A percentile compares a stretch with the other conserved stretches of the same genome.
These are phyloP conservation scores for Pachyrhizus erosus DNA, from an alignment of 306 rosid species.

Conservation along the genomic window DNA sequence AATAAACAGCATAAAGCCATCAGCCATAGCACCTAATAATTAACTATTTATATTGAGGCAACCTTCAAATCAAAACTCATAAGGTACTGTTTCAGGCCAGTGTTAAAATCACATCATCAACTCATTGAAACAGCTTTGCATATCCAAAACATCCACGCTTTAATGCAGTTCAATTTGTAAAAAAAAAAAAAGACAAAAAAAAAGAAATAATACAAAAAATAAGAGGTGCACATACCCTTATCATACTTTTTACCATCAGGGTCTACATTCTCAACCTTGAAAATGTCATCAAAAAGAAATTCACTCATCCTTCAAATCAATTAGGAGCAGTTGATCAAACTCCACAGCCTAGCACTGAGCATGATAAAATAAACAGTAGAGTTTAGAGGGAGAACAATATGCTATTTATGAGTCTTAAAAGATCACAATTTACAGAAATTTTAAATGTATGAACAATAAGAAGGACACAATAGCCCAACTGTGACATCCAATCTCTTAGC, in stretches of 20 bases:
- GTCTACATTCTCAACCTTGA: constrained; percentile 64
- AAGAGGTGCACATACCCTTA: constrained; percentile 57
- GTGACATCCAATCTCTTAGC: neutral
- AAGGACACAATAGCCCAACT: neutral
- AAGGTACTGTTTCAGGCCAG: constrained; percentile 10
- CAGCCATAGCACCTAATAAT: neutral
- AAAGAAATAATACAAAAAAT: neutral
- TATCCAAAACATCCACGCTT: constrained; percentile 7
- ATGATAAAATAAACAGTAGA: constrained; percentile 6
- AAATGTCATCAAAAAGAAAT: constrained; percentile 77
- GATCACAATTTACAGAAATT: neutral
- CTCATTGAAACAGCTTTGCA: constrained; percentile 1
- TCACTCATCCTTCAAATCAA: constrained; percentile 66
- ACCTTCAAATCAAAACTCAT: neutral
- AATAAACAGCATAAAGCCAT: neutral
- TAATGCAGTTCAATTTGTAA: neutral
- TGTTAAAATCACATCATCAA: constrained; percentile 26
- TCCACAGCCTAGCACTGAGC: constrained; percentile 8
- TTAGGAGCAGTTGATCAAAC: neutral
- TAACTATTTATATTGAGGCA: neutral
- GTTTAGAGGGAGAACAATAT: neutral
- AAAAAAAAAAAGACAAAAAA: neutral
- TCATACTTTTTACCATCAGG: constrained; percentile 95
- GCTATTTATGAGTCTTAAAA: neutral
- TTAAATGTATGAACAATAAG: neutral